Conservation (phyloP, 768 basidiomycete genomes). For the Lentinula lateritia region DNA sequence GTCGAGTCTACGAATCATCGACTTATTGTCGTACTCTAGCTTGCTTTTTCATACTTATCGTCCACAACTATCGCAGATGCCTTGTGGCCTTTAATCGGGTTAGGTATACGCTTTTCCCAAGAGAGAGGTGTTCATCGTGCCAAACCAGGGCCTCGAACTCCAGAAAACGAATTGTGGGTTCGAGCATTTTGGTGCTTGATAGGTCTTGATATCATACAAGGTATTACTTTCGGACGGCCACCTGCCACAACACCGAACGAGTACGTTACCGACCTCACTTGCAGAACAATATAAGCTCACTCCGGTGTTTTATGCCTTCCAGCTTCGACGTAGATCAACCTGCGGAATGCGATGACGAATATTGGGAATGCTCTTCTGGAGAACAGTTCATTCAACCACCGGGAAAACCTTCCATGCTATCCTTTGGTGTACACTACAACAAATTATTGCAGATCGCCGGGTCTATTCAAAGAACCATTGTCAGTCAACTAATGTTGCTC, state of each 20-base stretch:
- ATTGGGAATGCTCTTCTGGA: constrained; percentile 15
- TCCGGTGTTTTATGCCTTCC: neutral
- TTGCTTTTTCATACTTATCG: constrained; percentile 23
- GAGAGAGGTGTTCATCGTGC: constrained; percentile 41
- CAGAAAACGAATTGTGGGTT: constrained; percentile 8
- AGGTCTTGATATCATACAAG: constrained; percentile 7
- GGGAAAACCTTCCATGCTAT: constrained; percentile 6
- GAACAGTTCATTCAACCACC: constrained; percentile 7
- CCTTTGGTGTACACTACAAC: neutral
- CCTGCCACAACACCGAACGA: constrained; percentile 36
- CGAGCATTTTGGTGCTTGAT: constrained; percentile 10
- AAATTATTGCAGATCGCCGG: neutral
- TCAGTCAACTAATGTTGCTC: neutral
- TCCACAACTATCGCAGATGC: constrained; percentile 19
- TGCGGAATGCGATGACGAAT: constrained; percentile 49
- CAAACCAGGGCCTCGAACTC: constrained; percentile 12
- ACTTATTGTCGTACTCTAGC: constrained; percentile 1
- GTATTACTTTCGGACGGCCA: constrained; percentile 39
- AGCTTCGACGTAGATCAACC: constrained; percentile 42
- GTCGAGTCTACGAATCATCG: constrained; percentile 14
- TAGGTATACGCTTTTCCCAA: constrained; percentile 34
- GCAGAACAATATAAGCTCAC: neutral
- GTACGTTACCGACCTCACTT: constrained; percentile 18
- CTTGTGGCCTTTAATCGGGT: constrained; percentile 29
- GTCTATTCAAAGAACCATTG: neutral